Evolutionary conservation across 116 monocot species (phyloP).

Genomic region (Posidonia oceanica): DNA sequence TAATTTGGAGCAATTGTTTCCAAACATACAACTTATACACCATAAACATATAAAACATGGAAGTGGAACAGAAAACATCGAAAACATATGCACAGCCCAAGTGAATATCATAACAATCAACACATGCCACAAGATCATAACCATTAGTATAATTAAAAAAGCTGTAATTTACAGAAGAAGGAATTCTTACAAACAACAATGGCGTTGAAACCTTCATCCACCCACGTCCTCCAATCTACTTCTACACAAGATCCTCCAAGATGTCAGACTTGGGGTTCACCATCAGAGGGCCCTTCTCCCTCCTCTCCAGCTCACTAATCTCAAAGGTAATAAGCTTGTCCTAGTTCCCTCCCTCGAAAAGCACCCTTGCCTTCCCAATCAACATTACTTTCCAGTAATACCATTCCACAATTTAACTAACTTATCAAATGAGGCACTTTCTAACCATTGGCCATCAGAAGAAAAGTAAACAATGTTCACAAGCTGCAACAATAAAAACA

Average conservation of each 20-base stretch:
- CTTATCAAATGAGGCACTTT: conserved; percentile 98
- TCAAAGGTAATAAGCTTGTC: conserved; percentile 70
- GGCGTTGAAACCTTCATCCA: background rate
- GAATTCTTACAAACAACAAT: too few relatives aligned
- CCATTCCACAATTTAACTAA: conserved; percentile 99
- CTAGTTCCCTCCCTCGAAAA: conserved; percentile 91
- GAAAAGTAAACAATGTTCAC: conserved; percentile 99
- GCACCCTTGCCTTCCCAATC: conserved; percentile 70
- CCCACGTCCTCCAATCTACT: background rate
- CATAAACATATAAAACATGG: too few relatives aligned
- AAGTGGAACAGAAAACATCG: background rate
- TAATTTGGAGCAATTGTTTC: too few relatives aligned
- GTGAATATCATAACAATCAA: background rate
- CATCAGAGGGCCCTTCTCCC: conserved; percentile 88
- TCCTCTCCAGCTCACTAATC: conserved; percentile 73
- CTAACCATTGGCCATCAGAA: conserved; percentile 97
- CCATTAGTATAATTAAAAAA: background rate
- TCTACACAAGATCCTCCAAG: conserved; percentile 21
- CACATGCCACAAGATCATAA: background rate
- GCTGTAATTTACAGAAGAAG: background rate
- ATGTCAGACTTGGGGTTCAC: conserved; percentile 76
- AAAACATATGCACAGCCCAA: too few relatives aligned
- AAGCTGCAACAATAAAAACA: conserved; percentile 42
- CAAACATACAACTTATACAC: too few relatives aligned
- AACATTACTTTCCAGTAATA: conserved; percentile 65